These are phyloP conservation scores for Dacryopinax primogenitus DNA, from an alignment of 768 basidiomycete genomes.

Conservation along the genomic window DNA sequence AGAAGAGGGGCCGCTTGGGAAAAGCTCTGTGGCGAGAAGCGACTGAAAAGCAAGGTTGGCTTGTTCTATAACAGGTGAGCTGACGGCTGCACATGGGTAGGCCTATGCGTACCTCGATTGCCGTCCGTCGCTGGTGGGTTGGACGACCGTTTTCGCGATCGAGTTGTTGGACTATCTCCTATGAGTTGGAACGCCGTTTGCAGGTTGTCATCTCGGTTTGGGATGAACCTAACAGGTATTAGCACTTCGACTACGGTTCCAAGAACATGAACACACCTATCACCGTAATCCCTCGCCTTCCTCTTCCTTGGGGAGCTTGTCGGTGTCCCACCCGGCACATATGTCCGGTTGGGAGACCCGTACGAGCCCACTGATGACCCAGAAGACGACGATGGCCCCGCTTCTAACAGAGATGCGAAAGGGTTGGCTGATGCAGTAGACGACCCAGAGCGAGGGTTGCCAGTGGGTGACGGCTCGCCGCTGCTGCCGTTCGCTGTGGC, in stretches of 20 bases:
- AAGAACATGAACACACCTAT: not conserved
- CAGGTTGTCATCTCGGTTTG: not conserved
- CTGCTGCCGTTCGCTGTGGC: not conserved
- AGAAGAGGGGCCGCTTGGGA: slow-evolving; percentile 1
- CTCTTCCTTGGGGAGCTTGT: not conserved
- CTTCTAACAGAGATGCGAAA: not conserved
- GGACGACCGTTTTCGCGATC: not conserved
- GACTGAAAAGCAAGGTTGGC: not conserved
- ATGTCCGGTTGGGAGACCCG: not conserved
- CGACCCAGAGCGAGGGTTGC: not conserved
- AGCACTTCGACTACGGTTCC: not conserved
- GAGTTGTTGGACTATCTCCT: not conserved
- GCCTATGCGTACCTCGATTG: not conserved
- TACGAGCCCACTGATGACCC: not conserved
- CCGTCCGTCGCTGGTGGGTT: not conserved
- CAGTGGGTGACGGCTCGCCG: not conserved
- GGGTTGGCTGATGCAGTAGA: not conserved
- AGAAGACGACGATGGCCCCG: not conserved
- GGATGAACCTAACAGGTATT: not conserved
- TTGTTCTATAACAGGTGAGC: not conserved
- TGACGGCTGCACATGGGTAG: not conserved
- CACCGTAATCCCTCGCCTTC: not conserved
- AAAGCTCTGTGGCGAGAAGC: slow-evolving; percentile 3
- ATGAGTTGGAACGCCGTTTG: not conserved
- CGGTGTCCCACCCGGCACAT: not conserved